These are phyloP conservation scores for Geotrichum restrictum DNA, from an alignment of 1,139 yeast species.

Conservation along the genomic window DNA sequence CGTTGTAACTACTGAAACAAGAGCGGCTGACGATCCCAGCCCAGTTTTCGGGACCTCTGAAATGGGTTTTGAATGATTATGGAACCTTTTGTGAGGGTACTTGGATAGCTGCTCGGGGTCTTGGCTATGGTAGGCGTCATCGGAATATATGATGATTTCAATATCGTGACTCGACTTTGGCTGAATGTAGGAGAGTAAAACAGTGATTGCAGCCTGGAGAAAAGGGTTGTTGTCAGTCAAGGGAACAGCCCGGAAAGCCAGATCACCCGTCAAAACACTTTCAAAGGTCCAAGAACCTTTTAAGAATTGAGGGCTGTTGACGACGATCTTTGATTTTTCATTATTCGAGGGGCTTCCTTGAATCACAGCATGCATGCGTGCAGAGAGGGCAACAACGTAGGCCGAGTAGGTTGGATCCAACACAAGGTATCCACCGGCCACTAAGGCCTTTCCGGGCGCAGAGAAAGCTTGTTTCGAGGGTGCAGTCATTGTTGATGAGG, in stretches of 20 bases:
- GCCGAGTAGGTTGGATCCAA: conserved; percentile 71
- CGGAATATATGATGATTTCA: conserved; percentile 67
- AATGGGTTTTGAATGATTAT: conserved; percentile 58
- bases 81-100: conserved; percentile 45
- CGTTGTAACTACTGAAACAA: conserved; percentile 75
- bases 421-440: conserved; percentile 94
- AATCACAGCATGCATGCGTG: conserved; percentile 81
- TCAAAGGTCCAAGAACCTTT: conserved; percentile 66
- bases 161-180: conserved; percentile 38
- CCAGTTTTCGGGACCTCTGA: conserved; percentile 87
- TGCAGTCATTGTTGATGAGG: not conserved
- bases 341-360: conserved; percentile 10
- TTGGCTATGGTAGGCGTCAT: conserved; percentile 86
- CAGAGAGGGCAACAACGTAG: conserved; percentile 81
- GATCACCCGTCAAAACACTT: conserved; percentile 32
- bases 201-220: conserved; percentile 56
- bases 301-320: conserved; percentile 75
- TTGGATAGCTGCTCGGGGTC: conserved; percentile 42
- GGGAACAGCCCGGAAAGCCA: conserved; percentile 19
- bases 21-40: conserved; percentile 91
- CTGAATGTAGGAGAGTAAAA: conserved; percentile 52
- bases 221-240: conserved; percentile 62
- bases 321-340: conserved; percentile 39
- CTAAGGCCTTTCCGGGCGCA: conserved; percentile 91
- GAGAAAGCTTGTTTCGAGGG: conserved; percentile 47